Percentiles rank a stretch among this genome's conserved stretches.
These are phyloP conservation scores for Dryadomyces quercivorus DNA, from an alignment of 2,329 filamentous ascomycete genomes.

Conservation along the genomic window DNA sequence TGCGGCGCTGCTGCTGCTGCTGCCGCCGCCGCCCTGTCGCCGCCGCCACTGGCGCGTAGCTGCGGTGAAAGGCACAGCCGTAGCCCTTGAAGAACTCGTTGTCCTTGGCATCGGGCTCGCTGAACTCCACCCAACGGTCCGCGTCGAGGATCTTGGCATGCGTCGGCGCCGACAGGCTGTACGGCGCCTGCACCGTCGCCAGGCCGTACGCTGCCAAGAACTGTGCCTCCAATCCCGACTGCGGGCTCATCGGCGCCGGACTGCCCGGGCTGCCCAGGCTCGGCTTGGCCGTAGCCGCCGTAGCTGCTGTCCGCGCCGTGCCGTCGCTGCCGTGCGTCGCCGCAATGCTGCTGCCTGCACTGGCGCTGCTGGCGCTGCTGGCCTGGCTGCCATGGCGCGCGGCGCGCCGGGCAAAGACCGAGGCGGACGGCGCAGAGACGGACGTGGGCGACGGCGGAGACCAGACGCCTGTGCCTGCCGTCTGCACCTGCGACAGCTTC, in stretches of 20 bases:
- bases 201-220: slow-evolving; percentile 44
- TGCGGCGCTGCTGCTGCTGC: neutral
- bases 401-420: neutral
- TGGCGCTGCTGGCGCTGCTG: neutral
- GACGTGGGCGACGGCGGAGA: neutral
- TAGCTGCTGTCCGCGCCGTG: neutral
- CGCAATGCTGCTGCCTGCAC: neutral
- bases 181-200: slow-evolving; percentile 35
- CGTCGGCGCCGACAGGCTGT: slow-evolving; percentile 36
- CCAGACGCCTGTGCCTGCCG: neutral
- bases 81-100: slow-evolving; percentile 39
- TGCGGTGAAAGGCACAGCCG: slow-evolving; percentile 39
- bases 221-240: slow-evolving; percentile 24
- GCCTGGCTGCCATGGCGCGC: slow-evolving; percentile 5
- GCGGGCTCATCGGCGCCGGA: slow-evolving; percentile 7
- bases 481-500: neutral
- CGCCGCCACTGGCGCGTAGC: slow-evolving; percentile 14
- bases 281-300: neutral
- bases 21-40: neutral
- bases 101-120: slow-evolving; percentile 25
- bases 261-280: slow-evolving; percentile 8
- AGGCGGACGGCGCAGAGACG: neutral
- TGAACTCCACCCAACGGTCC: slow-evolving; percentile 41
- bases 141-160: slow-evolving; percentile 36
- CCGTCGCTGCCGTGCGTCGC: neutral